phyloP scores from a whole-genome alignment of 805 yeast genomes.

The Yueomyces sinensis region DNA sequence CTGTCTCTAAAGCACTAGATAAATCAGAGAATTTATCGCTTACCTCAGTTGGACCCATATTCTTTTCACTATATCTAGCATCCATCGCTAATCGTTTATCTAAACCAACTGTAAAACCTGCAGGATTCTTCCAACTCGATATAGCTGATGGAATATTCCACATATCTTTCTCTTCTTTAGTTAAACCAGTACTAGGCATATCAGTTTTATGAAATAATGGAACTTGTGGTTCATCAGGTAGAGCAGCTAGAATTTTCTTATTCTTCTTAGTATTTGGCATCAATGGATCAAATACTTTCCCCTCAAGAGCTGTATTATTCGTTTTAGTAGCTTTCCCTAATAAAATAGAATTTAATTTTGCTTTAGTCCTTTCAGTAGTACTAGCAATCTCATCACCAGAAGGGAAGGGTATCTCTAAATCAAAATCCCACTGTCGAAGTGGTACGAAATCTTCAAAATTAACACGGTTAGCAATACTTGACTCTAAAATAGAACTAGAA shows the following conservation, averaged over 20 bases:
- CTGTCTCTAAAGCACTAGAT: conserved; percentile 58
- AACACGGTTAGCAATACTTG: conserved; percentile 11
- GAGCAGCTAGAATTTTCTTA: conserved; percentile 56
- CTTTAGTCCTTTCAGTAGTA: conserved; percentile 42
- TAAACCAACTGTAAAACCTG: conserved; percentile 71
- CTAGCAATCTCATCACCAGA: conserved; percentile 31
- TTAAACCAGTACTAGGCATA: conserved; percentile 33
- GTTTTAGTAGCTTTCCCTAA: conserved; percentile 9
- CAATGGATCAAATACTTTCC: conserved; percentile 54
- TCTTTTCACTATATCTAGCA: conserved; percentile 26
- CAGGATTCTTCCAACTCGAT: conserved; percentile 92
- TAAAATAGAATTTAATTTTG: conserved; percentile 28
- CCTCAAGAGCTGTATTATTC: not conserved
- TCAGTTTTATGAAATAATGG: conserved; percentile 55
- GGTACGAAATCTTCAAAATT: conserved; percentile 49
- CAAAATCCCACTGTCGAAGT: conserved; percentile 32
- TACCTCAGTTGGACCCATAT: conserved; percentile 26
- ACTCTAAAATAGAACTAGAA: conserved; percentile 6
- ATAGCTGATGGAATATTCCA: conserved; percentile 89
- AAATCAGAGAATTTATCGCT: conserved; percentile 48
- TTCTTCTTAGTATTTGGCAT: conserved; percentile 65
- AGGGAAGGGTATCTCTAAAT: conserved; percentile 31
- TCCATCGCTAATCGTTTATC: conserved; percentile 58
- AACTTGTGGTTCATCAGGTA: conserved; percentile 37
- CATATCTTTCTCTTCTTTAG: conserved; percentile 58